These are phyloP conservation scores for Citrullus amarus DNA, from an alignment of 306 rosid genomes.

Conservation along the genomic window DNA sequence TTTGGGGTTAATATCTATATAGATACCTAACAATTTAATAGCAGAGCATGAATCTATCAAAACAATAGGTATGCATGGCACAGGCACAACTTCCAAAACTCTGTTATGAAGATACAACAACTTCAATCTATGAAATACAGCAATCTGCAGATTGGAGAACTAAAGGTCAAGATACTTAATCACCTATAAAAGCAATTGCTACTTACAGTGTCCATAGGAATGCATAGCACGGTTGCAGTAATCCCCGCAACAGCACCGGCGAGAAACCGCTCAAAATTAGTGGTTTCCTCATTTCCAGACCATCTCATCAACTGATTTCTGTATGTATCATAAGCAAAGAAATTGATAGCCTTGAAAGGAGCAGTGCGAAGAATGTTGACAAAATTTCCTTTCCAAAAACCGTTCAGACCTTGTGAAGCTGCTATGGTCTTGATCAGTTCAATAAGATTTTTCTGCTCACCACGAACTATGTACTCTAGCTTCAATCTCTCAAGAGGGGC, in stretches of 20 bases:
- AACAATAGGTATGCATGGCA: not conserved
- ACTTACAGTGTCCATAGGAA: slow-evolving; percentile 97
- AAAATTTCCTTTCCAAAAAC: slow-evolving; percentile 96
- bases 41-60: not conserved
- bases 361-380: slow-evolving; percentile 89
- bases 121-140: not conserved
- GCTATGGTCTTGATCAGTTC: slow-evolving; percentile 69
- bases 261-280: slow-evolving; percentile 82
- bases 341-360: slow-evolving; percentile 89
- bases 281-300: slow-evolving; percentile 58
- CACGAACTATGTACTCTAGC: slow-evolving; percentile 88
- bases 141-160: not conserved
- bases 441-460: slow-evolving; percentile 61
- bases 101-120: not conserved
- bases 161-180: not conserved
- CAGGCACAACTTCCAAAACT: not conserved
- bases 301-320: slow-evolving; percentile 59
- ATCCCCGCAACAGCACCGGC: slow-evolving; percentile 97
- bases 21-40: not conserved
- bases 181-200: not conserved
- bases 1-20: not conserved
- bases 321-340: slow-evolving; percentile 78
- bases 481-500: slow-evolving; percentile 96
- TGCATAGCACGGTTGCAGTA: slow-evolving; percentile 76
- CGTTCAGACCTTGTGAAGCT: slow-evolving; percentile 69